Percentiles rank a stretch among this genome's conserved stretches.
Evolutionary conservation across 2,329 filamentous ascomycete genomes (phyloP).

Genomic region (Aspergillus melleus): DNA sequence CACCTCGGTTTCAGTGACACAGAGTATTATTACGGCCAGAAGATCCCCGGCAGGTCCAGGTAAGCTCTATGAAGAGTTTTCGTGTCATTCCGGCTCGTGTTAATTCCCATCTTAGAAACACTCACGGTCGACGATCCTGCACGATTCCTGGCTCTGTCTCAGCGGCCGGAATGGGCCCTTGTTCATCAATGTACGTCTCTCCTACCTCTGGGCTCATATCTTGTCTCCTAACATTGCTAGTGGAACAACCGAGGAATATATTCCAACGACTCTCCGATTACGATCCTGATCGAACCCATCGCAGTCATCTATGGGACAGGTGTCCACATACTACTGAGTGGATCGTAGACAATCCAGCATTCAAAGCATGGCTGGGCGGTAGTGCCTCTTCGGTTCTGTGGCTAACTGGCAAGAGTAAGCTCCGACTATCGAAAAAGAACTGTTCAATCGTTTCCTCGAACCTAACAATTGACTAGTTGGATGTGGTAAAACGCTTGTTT

Average conservation of each 20-base stretch:
- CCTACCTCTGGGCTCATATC: neutral
- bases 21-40: neutral
- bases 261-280: neutral
- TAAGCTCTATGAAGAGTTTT: neutral
- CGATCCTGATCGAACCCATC: neutral
- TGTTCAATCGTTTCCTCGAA: neutral
- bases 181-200: neutral
- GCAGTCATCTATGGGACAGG: neutral
- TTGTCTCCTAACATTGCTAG: neutral
- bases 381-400: neutral
- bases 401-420: neutral
- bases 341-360: neutral
- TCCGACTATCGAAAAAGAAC: too few species aligned
- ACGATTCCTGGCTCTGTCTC: neutral
- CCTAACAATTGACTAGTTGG: neutral
- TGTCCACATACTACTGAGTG: neutral
- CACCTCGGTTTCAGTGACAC: neutral
- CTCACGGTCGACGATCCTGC: neutral
- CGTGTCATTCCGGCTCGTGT: neutral
- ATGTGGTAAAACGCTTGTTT: neutral
- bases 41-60: neutral
- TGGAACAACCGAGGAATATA: neutral
- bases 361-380: neutral
- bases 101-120: neutral
- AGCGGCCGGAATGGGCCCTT: neutral